These are phyloP conservation scores for Metschnikowia shivogae DNA, from an alignment of 805 yeast genomes.

Conservation along the genomic window DNA sequence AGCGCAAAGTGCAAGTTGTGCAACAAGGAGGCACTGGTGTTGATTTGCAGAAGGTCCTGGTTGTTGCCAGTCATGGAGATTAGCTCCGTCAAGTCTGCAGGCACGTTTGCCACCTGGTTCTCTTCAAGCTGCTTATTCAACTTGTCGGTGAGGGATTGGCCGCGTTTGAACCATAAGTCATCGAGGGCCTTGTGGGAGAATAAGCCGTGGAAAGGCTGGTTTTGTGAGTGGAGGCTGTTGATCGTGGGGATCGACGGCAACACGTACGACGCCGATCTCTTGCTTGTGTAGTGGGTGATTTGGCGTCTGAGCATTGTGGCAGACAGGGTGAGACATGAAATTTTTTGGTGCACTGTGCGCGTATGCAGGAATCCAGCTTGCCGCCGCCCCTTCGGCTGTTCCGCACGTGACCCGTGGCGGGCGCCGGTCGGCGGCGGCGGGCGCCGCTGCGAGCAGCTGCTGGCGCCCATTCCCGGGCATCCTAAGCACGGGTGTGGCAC, in stretches of 20 bases:
- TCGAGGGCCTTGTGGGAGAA: conserved; percentile 45
- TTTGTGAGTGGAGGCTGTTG: conserved; percentile 25
- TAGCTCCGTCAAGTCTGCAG: conserved; percentile 27
- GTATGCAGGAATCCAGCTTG: conserved; percentile 3
- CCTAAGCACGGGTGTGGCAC: too few relatives aligned
- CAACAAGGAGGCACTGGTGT: conserved; percentile 43
- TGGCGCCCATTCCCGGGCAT: too few relatives aligned
- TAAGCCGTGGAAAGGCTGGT: conserved; percentile 46
- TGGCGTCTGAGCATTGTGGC: conserved; percentile 5
- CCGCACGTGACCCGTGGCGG: too few relatives aligned
- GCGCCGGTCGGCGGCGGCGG: too few relatives aligned
- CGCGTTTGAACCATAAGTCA: conserved; percentile 49
- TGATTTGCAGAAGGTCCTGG: conserved; percentile 42
- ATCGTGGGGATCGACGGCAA: conserved; percentile 32
- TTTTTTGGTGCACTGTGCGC: not conserved
- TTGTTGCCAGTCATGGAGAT: conserved; percentile 41
- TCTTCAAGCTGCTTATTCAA: conserved; percentile 36
- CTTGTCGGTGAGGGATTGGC: conserved; percentile 32
- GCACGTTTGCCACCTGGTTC: conserved; percentile 26
- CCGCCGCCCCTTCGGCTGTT: too few relatives aligned
- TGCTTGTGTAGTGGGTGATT: not conserved
- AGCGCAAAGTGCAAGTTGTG: conserved; percentile 48
- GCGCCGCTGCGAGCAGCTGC: too few relatives aligned
- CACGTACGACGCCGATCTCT: conserved; percentile 27
- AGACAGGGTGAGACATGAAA: not conserved